phyloP scores from a whole-genome alignment of 768 basidiomycete genomes.

The Pleurotus ostreatus region DNA sequence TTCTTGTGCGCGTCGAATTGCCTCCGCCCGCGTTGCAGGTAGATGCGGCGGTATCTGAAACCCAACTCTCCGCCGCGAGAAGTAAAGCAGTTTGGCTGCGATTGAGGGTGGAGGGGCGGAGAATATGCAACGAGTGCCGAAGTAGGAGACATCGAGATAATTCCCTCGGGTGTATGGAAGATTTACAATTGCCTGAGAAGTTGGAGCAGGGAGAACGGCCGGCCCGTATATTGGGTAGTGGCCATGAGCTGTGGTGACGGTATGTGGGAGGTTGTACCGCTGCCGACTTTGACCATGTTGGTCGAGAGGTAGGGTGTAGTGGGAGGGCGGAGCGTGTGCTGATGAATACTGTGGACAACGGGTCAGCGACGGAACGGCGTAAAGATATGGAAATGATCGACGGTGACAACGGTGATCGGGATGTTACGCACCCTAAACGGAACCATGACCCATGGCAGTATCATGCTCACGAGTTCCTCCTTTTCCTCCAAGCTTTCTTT shows the following conservation, averaged over 20 bases:
- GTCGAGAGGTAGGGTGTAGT: conserved; percentile 50
- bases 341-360: conserved; percentile 41
- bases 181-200: conserved; percentile 32
- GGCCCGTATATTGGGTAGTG: conserved; percentile 46
- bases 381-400: no score
- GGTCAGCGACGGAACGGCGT: no score
- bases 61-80: conserved; percentile 51
- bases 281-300: neutral
- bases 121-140: conserved; percentile 22
- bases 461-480: conserved; percentile 23
- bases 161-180: conserved; percentile 6
- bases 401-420: neutral
- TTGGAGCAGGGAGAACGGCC: conserved; percentile 34
- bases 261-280: conserved; percentile 12
- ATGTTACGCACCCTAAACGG: conserved; percentile 39
- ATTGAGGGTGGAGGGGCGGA: conserved; percentile 40
- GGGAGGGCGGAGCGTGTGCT: conserved; percentile 57
- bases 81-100: conserved; percentile 62
- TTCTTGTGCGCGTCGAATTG: conserved; percentile 9
- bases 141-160: conserved; percentile 22
- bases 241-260: conserved; percentile 35
- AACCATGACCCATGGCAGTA: conserved; percentile 44
- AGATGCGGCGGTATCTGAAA: conserved; percentile 39
- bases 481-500: conserved; percentile 24
- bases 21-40: conserved; percentile 26